Base-by-base conservation (phyloP, 345 rosid species). In the Moringa oleifera region DNA sequence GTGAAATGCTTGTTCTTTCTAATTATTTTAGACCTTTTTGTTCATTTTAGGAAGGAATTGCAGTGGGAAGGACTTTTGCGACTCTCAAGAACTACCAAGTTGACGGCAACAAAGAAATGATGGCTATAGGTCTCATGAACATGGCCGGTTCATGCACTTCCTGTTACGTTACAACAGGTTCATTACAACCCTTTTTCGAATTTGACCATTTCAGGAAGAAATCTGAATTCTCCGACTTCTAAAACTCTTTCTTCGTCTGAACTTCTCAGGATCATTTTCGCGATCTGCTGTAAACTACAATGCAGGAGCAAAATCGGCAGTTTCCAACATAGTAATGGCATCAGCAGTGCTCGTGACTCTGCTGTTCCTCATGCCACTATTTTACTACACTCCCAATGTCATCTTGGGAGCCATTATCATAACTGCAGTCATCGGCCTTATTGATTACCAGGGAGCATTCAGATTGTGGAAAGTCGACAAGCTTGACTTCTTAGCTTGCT, bases 41-140 rank as follows among this genome's bases (percentile, higher is more conserved):
- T 37, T 17, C 18, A 23, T 55, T 66, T 1, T 36, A 88, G 95
- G 95, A 88, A 80, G 95, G 91, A 67, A 85, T 88, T 54, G 91
- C 95, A 0, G 91, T 88, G 13, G 95, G 95, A 56, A 85, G 95
- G 61, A 88, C 91, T 45, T 85, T 85, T 77, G 91, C 95, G 24
- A 21, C 87, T 10, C 57, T 88, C 57, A 70, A 71, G 45, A 83
- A 83, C 65, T 88, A 88, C 71, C 89, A 83, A 63, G 81, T 88
- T 25, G 95, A 88, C 55, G 95, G 91, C 19, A 88, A 85, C 82
- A 85, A 88, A 73, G 95, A 88, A 78, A 88, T 85, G 91, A 77
- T 88, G 78, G 91, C 95, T 15, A 85, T 85, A 19, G 95, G 95
- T 47, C 23, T 83, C 55, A 88, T 88, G 91, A 88, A 88, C 82